Evolutionary conservation across 73 alveolate species (phyloP).

Genomic region (Paramecium octaurelia): DNA sequence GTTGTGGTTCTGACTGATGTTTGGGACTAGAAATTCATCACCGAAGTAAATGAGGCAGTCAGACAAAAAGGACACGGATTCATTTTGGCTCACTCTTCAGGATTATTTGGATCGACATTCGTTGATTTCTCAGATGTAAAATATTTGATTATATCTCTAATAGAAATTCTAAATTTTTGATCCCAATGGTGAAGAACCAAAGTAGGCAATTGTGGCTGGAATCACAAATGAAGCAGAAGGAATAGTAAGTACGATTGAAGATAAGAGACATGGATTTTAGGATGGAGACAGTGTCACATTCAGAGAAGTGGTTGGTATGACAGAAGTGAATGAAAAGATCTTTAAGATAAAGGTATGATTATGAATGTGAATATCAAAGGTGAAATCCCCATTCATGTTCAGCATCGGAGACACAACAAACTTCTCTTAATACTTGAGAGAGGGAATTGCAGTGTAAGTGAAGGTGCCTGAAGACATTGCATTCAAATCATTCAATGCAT

Average conservation of each 20-base stretch:
- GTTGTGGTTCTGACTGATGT: constrained; percentile 89
- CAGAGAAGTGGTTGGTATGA: constrained; percentile 99
- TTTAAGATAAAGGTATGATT: constrained; percentile 70
- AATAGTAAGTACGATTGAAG: constrained; percentile 89
- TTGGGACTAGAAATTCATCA: constrained; percentile 71
- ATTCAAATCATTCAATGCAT: constrained; percentile 66
- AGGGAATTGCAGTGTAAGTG: constrained; percentile 94
- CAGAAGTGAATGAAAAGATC: constrained; percentile 89
- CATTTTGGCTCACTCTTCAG: constrained; percentile 77
- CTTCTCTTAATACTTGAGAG: constrained; percentile 86
- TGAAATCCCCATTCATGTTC: constrained; percentile 77
- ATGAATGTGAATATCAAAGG: constrained; percentile 44
- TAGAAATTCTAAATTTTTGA: constrained; percentile 65
- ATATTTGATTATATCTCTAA: not conserved
- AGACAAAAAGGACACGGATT: constrained; percentile 84
- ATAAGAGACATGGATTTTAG: constrained; percentile 88
- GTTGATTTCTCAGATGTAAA: constrained; percentile 93
- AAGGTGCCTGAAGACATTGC: constrained; percentile 76
- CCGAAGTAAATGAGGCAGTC: constrained; percentile 77
- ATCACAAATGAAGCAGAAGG: constrained; percentile 80
- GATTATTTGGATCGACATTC: constrained; percentile 92
- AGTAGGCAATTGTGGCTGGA: constrained; percentile 84
- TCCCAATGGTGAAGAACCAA: constrained; percentile 97
- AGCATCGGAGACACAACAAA: constrained; percentile 90
- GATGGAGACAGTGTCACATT: constrained; percentile 97